Evolutionary conservation across 1,284 basidiomycete species (phyloP).

Genomic region (Puccinia polysora): DNA sequence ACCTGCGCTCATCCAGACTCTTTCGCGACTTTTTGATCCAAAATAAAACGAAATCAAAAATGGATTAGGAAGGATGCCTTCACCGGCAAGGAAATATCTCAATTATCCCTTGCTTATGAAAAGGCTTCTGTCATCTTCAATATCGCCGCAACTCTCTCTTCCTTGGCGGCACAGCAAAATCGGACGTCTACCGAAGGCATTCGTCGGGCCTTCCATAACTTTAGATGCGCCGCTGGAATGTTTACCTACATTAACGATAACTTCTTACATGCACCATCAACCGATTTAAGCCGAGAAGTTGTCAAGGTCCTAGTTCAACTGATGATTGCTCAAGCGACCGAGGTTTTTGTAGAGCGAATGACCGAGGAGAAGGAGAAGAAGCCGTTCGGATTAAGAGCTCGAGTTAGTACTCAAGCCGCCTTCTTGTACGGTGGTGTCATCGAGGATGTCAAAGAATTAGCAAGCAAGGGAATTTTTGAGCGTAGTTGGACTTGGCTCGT

Average conservation of each 20-base stretch:
- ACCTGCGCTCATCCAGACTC: neutral
- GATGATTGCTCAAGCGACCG: slow-evolving; percentile 87
- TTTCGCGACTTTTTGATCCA: neutral
- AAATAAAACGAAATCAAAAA: too few relatives aligned
- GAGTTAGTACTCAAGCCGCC: slow-evolving; percentile 79
- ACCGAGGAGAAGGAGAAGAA: slow-evolving; percentile 74
- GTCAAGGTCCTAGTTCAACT: slow-evolving; percentile 83
- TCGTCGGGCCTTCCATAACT: slow-evolving; percentile 89
- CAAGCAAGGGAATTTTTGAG: slow-evolving; percentile 90
- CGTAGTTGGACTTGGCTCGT: slow-evolving; percentile 85
- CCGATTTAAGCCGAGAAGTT: slow-evolving; percentile 87
- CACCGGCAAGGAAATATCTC: slow-evolving; percentile 83
- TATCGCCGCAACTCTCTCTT: slow-evolving; percentile 86
- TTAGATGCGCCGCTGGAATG: slow-evolving; percentile 91
- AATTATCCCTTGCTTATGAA: slow-evolving; percentile 94
- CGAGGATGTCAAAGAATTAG: slow-evolving; percentile 91
- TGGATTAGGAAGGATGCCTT: slow-evolving; percentile 79
- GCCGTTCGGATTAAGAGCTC: slow-evolving; percentile 69
- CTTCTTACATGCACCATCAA: slow-evolving; percentile 96
- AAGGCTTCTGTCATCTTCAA: slow-evolving; percentile 98
- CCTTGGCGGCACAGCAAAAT: slow-evolving; percentile 76
- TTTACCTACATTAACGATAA: slow-evolving; percentile 99
- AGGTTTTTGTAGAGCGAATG: slow-evolving; percentile 94
- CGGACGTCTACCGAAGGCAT: slow-evolving; percentile 75
- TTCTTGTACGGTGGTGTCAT: slow-evolving; percentile 70